These are phyloP conservation scores for Mentha longifolia DNA, from an alignment of 257 asterid genomes.

Conservation along the genomic window DNA sequence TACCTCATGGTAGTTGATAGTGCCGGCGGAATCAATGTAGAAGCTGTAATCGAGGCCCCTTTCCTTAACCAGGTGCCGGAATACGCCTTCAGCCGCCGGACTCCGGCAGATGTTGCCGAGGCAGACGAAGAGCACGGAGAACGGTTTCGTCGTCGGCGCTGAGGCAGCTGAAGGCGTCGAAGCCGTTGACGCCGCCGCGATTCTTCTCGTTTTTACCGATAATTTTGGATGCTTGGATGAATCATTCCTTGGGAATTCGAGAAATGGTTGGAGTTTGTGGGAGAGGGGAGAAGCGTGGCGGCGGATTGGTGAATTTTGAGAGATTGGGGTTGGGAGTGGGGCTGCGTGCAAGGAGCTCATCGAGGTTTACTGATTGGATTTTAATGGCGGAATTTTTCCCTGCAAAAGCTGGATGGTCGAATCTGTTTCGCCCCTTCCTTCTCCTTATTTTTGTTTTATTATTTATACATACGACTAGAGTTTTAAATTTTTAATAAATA, in stretches of 20 bases:
- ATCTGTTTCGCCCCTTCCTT: not conserved
- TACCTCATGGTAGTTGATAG: constrained; percentile 84
- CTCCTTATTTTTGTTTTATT: too few species aligned
- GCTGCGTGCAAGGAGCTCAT: constrained; percentile 51
- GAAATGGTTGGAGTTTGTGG: constrained; percentile 38
- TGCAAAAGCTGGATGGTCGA: not conserved
- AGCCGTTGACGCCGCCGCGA: constrained; percentile 60
- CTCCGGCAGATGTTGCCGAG: constrained; percentile 97
- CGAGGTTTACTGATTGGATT: constrained; percentile 13
- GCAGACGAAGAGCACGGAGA: constrained; percentile 84
- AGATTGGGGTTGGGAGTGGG: not conserved
- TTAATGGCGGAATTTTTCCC: constrained; percentile 21
- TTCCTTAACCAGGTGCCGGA: constrained; percentile 66
- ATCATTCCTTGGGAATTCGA: constrained; percentile 7
- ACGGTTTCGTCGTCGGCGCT: constrained; percentile 49
- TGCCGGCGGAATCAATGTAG: constrained; percentile 91
- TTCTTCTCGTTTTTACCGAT: constrained; percentile 25
- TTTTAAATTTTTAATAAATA: too few species aligned
- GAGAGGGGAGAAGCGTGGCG: constrained; percentile 28
- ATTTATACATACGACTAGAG: too few species aligned
- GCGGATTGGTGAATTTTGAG: constrained; percentile 37
- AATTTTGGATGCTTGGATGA: constrained; percentile 23
- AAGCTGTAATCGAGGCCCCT: constrained; percentile 64
- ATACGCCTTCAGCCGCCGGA: constrained; percentile 99
- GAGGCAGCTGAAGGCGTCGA: constrained; percentile 49